A percentile compares a stretch with the other conserved stretches of the same genome.
These are phyloP conservation scores for Amanita subjunquillea DNA, from an alignment of 768 basidiomycete genomes.

Conservation along the genomic window DNA sequence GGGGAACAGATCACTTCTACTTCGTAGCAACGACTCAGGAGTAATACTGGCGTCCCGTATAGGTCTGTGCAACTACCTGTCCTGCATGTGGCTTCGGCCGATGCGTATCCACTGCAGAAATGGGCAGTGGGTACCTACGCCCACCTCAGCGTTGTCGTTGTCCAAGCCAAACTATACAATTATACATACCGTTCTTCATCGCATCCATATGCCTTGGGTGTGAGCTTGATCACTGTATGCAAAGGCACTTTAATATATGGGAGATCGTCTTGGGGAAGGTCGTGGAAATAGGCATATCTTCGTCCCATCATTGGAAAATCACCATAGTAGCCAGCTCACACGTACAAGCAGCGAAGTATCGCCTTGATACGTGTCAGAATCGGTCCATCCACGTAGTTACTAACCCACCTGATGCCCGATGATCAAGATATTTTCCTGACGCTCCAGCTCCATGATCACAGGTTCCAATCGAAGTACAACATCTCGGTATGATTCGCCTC, in stretches of 20 bases:
- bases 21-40: slow-evolving; percentile 7
- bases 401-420: slow-evolving; percentile 80
- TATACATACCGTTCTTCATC: slow-evolving; percentile 80
- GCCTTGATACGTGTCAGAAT: slow-evolving; percentile 29
- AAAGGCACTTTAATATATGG: slow-evolving; percentile 97
- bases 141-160: background rate
- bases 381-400: background rate
- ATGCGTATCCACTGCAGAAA: slow-evolving; percentile 91
- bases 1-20: too few species aligned
- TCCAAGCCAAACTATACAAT: background rate
- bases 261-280: slow-evolving; percentile 83
- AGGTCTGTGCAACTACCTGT: slow-evolving; percentile 20
- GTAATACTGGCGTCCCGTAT: slow-evolving; percentile 37
- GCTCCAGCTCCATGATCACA: slow-evolving; percentile 97
- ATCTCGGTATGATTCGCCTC: slow-evolving; percentile 96
- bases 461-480: slow-evolving; percentile 93
- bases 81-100: slow-evolving; percentile 48
- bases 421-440: slow-evolving; percentile 95
- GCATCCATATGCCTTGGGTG: slow-evolving; percentile 97
- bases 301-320: slow-evolving; percentile 17
- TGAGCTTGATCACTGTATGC: slow-evolving; percentile 97
- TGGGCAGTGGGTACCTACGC: slow-evolving; percentile 75
- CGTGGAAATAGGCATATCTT: slow-evolving; percentile 96
- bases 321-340: slow-evolving; percentile 4
- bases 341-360: slow-evolving; percentile 71